Conservation (phyloP, 345 rosid species). For the Brassica carinata region DNA sequence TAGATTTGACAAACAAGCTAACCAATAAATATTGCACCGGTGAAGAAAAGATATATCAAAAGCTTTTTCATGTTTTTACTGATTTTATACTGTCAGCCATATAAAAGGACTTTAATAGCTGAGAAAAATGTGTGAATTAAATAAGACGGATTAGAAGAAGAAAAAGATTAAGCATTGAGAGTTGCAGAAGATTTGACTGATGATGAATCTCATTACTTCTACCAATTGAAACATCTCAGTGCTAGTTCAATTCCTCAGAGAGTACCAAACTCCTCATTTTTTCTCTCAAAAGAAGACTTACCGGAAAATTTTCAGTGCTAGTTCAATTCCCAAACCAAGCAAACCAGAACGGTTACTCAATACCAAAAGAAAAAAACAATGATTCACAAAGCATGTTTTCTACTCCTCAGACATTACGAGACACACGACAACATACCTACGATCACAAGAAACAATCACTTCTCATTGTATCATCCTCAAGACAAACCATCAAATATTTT, state of each 20-base stretch:
- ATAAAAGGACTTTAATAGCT: neutral
- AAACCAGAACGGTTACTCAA: neutral
- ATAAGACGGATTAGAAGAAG: neutral
- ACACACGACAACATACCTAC: conserved; percentile 4
- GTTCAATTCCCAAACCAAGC: neutral
- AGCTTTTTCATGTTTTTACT: neutral
- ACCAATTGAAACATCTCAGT: neutral
- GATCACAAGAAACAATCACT: conserved; percentile 4
- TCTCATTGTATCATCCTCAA: neutral
- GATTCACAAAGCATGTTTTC: neutral
- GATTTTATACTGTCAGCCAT: neutral
- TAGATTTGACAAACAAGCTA: neutral
- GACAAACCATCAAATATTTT: neutral
- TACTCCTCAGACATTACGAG: neutral
- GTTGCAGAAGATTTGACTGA: neutral
- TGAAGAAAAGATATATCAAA: neutral
- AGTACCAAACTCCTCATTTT: neutral
- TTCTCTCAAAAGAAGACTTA: neutral
- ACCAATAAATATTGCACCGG: neutral
- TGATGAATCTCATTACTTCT: neutral
- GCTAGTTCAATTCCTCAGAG: no score
- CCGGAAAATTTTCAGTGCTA: neutral
- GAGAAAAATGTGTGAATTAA: neutral
- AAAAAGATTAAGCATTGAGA: neutral
- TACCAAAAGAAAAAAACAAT: neutral